Evolutionary conservation across 1,139 yeast species (phyloP).

Genomic region (Yamadazyma membranifaciens): DNA sequence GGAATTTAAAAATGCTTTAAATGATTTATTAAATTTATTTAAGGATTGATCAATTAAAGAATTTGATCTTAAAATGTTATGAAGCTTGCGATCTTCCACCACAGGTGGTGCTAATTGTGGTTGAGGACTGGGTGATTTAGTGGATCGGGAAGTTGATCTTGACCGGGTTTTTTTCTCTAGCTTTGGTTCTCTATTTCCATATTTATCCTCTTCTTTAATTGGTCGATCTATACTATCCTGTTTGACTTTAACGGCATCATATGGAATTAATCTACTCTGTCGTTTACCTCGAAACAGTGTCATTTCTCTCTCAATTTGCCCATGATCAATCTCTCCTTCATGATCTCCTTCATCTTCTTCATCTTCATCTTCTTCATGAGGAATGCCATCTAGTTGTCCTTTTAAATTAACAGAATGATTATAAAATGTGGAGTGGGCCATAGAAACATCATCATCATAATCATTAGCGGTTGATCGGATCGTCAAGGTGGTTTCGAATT

Average conservation of each 20-base stretch:
- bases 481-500: conserved; percentile 48
- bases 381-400: conserved; percentile 13
- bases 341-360: conserved; percentile 7
- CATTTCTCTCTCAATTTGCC: conserved; percentile 13
- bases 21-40: conserved; percentile 39
- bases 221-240: conserved; percentile 10
- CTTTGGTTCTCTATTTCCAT: conserved; percentile 3
- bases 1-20: conserved; percentile 47
- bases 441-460: conserved; percentile 37
- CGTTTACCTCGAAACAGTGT: conserved; percentile 37
- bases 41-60: conserved; percentile 36
- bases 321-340: conserved; percentile 4
- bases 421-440: conserved; percentile 42
- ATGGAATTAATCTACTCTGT: conserved; percentile 30
- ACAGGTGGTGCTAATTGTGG: conserved; percentile 2
- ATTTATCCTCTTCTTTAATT: conserved; percentile 2
- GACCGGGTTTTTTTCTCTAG: conserved; percentile 8
- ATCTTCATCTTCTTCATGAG: conserved; percentile 24
- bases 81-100: conserved; percentile 17
- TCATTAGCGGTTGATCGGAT: conserved; percentile 43
- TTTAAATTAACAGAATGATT: conserved; percentile 22
- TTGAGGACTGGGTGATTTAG: conserved; percentile 11
- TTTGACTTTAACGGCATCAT: conserved; percentile 20
- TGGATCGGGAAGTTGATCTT: conserved; percentile 3
- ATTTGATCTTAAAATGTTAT: conserved; percentile 31